Conservation (phyloP, 1,284 basidiomycete species). For the Trametes polyzona region DNA sequence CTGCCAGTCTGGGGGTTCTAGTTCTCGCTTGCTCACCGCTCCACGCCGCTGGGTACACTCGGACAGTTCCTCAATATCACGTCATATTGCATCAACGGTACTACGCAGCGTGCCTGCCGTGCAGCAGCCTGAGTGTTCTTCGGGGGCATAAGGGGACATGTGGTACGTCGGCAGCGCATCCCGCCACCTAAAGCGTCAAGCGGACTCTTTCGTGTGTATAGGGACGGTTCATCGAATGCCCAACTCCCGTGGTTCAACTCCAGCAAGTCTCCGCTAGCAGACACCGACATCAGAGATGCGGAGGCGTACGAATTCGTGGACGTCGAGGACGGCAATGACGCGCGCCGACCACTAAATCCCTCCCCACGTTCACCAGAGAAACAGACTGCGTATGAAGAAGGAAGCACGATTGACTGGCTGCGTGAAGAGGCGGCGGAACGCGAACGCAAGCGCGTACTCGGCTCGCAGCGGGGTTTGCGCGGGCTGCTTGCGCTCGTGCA, state of each 20-base stretch:
- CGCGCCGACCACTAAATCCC: not conserved
- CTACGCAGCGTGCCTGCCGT: too few species aligned
- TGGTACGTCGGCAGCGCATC: not conserved
- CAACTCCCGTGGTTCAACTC: constrained; percentile 23
- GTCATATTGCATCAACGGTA: too few species aligned
- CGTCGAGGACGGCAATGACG: constrained; percentile 11
- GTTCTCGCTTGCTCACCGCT: too few species aligned
- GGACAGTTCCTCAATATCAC: too few species aligned
- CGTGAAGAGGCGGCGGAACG: constrained; percentile 70
- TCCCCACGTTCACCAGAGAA: constrained; percentile 19
- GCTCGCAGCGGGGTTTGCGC: constrained; percentile 55
- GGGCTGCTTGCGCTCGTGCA: constrained; percentile 57
- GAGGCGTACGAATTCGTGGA: constrained; percentile 29
- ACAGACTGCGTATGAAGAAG: constrained; percentile 49
- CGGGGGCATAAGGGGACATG: not conserved
- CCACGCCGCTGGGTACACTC: too few species aligned
- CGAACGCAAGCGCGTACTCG: constrained; percentile 54
- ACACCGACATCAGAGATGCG: constrained; percentile 24
- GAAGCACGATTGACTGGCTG: constrained; percentile 71
- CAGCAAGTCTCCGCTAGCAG: not conserved
- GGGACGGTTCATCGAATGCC: constrained; percentile 9
- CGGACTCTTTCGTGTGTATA: not conserved
- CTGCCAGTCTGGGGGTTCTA: too few species aligned
- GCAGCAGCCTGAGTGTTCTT: not conserved
- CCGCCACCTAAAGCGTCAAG: not conserved